phyloP scores from a whole-genome alignment of 176 grass and related monocot species.

The Chloris gayana region DNA sequence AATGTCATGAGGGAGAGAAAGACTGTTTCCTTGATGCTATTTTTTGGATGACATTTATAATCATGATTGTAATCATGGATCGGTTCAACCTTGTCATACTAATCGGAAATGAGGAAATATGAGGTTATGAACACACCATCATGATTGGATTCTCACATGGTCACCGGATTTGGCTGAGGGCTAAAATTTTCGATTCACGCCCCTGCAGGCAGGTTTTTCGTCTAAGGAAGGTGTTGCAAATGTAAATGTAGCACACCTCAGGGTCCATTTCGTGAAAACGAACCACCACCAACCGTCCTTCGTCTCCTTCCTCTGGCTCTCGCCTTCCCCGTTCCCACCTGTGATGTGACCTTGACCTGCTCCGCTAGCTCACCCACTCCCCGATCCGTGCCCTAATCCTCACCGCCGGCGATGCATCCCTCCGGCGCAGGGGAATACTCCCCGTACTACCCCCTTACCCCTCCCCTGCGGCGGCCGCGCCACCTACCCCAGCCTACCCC shows the following conservation, averaged over 20 bases:
- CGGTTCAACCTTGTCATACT: background rate
- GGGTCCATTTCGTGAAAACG: background rate
- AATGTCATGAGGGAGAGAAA: too few relatives aligned
- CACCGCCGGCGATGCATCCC: constrained; percentile 54
- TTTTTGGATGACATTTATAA: too few relatives aligned
- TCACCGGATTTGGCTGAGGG: too few relatives aligned
- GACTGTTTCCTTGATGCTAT: too few relatives aligned
- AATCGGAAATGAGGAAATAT: background rate
- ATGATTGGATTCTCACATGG: too few relatives aligned
- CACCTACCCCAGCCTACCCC: constrained; percentile 39
- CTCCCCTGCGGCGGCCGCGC: constrained; percentile 22
- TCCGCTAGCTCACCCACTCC: constrained; percentile 10
- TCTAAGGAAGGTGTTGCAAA: background rate
- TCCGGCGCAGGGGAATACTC: constrained; percentile 44
- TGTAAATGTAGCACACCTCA: background rate
- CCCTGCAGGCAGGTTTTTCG: background rate
- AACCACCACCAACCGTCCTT: background rate
- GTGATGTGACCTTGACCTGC: background rate
- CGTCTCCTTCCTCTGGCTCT: background rate
- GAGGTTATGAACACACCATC: too few relatives aligned
- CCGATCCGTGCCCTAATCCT: constrained; percentile 25
- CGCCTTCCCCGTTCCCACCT: background rate
- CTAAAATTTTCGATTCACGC: background rate
- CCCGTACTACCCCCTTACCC: constrained; percentile 61
- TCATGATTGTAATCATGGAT: background rate